Conservation (phyloP, 2,329 filamentous ascomycete genomes). For the Teratosphaeria pseudoeucalypti region DNA sequence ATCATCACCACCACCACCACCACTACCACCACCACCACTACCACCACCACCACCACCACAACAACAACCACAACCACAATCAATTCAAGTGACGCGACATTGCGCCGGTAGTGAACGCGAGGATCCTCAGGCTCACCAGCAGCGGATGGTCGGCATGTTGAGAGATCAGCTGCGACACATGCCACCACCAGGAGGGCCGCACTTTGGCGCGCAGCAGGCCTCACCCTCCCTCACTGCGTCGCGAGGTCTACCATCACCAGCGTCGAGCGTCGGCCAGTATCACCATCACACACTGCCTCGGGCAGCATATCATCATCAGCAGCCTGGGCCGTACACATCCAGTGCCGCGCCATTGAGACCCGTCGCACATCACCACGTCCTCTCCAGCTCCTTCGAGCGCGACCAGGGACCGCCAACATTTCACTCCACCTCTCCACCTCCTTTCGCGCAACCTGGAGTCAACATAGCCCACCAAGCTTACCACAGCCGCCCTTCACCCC, state of each 20-base stretch:
- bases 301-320: not conserved
- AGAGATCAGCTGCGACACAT: not conserved
- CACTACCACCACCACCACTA: not conserved
- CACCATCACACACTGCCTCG: not conserved
- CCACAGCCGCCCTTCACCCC: not conserved
- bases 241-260: not conserved
- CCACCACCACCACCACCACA: not conserved
- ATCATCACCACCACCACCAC: not conserved
- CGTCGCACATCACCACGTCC: not conserved
- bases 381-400: not conserved
- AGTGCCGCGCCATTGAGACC: not conserved
- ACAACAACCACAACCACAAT: not conserved
- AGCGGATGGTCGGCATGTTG: not conserved
- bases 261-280: not conserved
- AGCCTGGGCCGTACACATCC: not conserved
- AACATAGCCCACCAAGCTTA: not conserved
- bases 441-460: not conserved
- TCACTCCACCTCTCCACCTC: not conserved
- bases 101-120: not conserved
- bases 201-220: not conserved
- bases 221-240: not conserved
- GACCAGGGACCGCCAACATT: not conserved
- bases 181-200: not conserved
- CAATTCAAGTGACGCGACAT: not conserved
- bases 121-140: not conserved